Evolutionary conservation across 495 filamentous ascomycete species (phyloP).

Genomic region (Astrothelium subdiscretum): DNA sequence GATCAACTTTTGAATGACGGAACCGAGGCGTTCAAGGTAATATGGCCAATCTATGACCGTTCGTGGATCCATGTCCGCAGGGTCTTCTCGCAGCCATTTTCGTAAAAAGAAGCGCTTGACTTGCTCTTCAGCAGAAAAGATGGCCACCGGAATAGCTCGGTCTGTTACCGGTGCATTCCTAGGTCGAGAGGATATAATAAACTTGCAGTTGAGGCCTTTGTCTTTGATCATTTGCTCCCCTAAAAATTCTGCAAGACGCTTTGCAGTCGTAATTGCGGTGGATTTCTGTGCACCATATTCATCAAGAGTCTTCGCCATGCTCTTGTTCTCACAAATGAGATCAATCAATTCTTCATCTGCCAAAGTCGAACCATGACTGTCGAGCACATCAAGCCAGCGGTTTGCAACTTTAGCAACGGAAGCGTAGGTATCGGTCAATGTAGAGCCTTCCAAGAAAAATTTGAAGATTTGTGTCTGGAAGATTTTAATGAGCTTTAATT

Average conservation of each 20-base stretch:
- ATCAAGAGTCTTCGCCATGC: slow-evolving; percentile 90
- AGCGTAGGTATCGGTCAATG: slow-evolving; percentile 76
- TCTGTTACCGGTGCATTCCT: slow-evolving; percentile 88
- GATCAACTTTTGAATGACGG: slow-evolving; percentile 95
- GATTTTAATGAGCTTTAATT: slow-evolving; percentile 98
- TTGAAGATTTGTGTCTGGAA: slow-evolving; percentile 99
- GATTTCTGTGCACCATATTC: slow-evolving; percentile 95
- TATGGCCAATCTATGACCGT: slow-evolving; percentile 91
- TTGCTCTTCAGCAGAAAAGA: slow-evolving; percentile 84
- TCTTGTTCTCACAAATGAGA: slow-evolving; percentile 96
- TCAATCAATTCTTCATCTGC: slow-evolving; percentile 97
- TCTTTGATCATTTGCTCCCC: slow-evolving; percentile 99
- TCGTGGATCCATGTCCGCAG: slow-evolving; percentile 81
- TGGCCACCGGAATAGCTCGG: slow-evolving; percentile 85
- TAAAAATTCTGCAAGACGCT: slow-evolving; percentile 86
- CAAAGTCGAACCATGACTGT: slow-evolving; percentile 72
- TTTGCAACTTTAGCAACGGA: slow-evolving; percentile 94
- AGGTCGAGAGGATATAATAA: slow-evolving; percentile 85
- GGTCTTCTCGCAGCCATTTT: slow-evolving; percentile 94
- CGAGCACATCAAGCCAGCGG: slow-evolving; percentile 86
- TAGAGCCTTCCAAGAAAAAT: slow-evolving; percentile 89
- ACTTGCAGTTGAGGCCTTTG: slow-evolving; percentile 98
- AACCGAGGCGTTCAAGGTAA: slow-evolving; percentile 86
- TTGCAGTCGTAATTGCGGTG: slow-evolving; percentile 96
- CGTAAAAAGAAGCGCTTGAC: slow-evolving; percentile 82